Evolutionary conservation across 345 rosid species (phyloP).

Genomic region (Euphorbia peplus): DNA sequence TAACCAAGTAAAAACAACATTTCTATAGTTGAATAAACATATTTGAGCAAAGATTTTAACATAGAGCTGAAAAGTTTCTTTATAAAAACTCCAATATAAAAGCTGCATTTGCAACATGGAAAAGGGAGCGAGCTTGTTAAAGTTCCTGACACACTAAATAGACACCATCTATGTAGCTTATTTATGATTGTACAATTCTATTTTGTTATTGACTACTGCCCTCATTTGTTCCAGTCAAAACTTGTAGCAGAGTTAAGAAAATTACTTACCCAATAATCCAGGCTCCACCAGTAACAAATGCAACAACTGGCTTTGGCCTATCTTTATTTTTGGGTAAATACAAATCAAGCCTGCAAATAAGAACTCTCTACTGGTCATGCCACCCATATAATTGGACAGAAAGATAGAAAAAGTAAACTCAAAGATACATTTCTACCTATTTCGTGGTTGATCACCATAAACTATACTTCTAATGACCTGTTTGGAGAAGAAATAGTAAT

Average conservation of each 20-base stretch:
- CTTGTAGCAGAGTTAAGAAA: not conserved
- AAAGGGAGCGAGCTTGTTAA: not conserved
- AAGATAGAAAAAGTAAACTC: not conserved
- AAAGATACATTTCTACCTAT: slow-evolving; percentile 52
- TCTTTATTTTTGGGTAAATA: slow-evolving; percentile 69
- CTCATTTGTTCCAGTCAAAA: not conserved
- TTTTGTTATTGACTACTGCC: not conserved
- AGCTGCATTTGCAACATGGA: not conserved
- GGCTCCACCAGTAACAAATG: slow-evolving; percentile 95
- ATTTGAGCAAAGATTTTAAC: not conserved
- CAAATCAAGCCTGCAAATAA: slow-evolving; percentile 73
- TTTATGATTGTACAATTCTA: not conserved
- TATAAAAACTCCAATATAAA: not conserved
- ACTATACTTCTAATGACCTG: slow-evolving; percentile 72
- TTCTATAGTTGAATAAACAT: not conserved
- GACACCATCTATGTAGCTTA: slow-evolving; percentile 1
- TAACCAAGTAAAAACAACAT: not conserved
- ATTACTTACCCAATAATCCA: slow-evolving; percentile 93
- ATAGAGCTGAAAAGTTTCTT: not conserved
- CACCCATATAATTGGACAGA: slow-evolving; percentile 3
- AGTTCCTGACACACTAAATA: not conserved
- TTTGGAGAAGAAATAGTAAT: slow-evolving; percentile 81
- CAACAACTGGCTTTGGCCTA: slow-evolving; percentile 86
- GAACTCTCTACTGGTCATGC: slow-evolving; percentile 6
- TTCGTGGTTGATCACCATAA: slow-evolving; percentile 92